Base-by-base conservation (phyloP, 2,329 filamentous ascomycete genomes). In the Trichoderma harzianum region DNA sequence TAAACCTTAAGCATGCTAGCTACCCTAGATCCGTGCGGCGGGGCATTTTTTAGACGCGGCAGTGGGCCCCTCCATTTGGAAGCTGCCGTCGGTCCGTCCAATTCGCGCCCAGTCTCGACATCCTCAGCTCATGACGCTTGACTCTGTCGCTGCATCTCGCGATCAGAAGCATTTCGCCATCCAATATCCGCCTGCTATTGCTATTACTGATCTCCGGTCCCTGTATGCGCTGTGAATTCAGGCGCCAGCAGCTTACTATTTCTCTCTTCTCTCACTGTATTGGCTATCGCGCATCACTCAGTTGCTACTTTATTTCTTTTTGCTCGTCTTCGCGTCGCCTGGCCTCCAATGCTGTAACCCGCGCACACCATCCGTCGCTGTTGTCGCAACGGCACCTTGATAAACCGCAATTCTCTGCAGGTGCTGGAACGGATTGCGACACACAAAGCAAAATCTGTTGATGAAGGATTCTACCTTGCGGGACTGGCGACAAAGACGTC, bases 1-100 rank as follows among this genome's bases (percentile, higher is more conserved):
- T 60, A 60, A 60, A 24, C 58, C 32, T 7, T 8, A 62, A 26
- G 4, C n/a, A 26, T 16, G 34, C 36, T 63, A 63, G 34, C 18
- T 18, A 39, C 60, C 60, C 10, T 30, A 63, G 28, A 63, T 28
- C 60, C 60, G 60, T 47, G 24, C 24, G 53, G 67, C 67, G 67
- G 67, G 66, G 67, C 67, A 69, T 62, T 61, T 39, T 43, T 69
- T 53, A 69, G 57, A 69, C 67, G 67, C 67, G 67, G 66, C 26
- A 53, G 67, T 69, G 67, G 67, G 57, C 67, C 67, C 67, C 67
- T 30, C 67, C 28, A 62, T 62, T 36, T 18, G 26, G 28, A 24
- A 67, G 51, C 53, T 43, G 64, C 53, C 32, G 51, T 34, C 34
- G 34, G 34, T 39, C 36, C 16, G 16, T 43, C 55, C 67, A 36